Evolutionary conservation across 2,329 filamentous ascomycete genomes (phyloP).

Genomic region (Tolypocladium tundrense): DNA sequence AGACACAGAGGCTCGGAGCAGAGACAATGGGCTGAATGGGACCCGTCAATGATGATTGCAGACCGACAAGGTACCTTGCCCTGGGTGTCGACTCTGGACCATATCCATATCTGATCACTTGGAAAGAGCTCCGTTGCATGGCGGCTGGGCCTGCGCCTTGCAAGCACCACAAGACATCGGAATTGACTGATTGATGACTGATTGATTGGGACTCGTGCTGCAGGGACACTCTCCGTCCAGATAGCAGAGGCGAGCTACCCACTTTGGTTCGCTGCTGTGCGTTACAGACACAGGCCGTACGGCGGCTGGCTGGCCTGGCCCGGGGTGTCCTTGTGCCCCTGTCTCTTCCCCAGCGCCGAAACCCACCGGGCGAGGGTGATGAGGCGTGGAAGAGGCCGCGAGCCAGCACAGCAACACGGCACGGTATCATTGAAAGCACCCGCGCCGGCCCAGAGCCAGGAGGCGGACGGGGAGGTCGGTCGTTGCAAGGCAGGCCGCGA

Average conservation of each 20-base stretch:
- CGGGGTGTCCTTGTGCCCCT: background rate
- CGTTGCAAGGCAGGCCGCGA: background rate
- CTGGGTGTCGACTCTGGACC: background rate
- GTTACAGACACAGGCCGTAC: background rate
- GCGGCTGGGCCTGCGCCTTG: background rate
- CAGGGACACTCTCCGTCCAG: background rate
- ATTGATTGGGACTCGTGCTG: background rate
- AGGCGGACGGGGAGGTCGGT: background rate
- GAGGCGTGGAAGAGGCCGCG: background rate
- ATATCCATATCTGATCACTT: background rate
- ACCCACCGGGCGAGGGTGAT: background rate
- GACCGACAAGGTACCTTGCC: background rate
- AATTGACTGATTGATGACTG: background rate
- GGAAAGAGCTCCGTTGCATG: background rate
- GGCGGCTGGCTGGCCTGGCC: conserved; percentile 1
- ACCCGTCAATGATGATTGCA: background rate
- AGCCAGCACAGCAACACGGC: background rate
- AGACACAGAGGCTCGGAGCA: background rate
- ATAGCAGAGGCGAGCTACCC: background rate
- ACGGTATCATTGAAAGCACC: background rate
- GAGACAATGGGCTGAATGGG: background rate
- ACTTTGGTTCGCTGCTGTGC: background rate
- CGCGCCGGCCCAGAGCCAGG: background rate
- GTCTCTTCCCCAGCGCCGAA: conserved; percentile 1
- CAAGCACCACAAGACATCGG: background rate